Base-by-base conservation (phyloP, 2,329 filamentous ascomycete genomes). In the Calonectria pseudoreteaudii region DNA sequence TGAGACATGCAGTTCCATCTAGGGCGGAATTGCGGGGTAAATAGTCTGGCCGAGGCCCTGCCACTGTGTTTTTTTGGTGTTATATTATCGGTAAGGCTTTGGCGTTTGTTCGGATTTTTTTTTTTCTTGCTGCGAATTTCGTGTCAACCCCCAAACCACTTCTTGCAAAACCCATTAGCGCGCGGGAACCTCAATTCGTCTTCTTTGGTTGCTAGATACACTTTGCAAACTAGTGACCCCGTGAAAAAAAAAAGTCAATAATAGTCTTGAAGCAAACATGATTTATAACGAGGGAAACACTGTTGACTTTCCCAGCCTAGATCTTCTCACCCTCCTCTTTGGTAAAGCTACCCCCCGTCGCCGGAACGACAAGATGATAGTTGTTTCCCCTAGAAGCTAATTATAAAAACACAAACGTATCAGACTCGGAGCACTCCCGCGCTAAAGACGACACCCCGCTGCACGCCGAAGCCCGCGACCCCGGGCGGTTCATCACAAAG, bases 401-500 rank as follows among this genome's bases (percentile, higher is more conserved):
- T 13, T 60, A 14, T 41, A 8, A 36, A 36, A 36, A 9, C 14
- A 38, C 31, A 34, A 34, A 11, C 36, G 60, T 14, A 23, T 56
- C 64, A 87, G 87, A 88, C 20, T 85, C 82, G 20, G 73, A 84
- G 34, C 73, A 80, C 5, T 81, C 80, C 50, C 75, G 74, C 1
- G 80, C 83, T 16, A 78, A 86, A 28, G 87, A 90, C 58, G 85
- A 90, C 66, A 89, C 88, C 0, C 78, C 88, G 3, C 82, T 93
- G 5, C 90, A 93, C 79, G 85, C 87, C 53, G 90, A 92, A 76
- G 91, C 92, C 0, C 86, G 86, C 8, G 85, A 92, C 65, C 89
- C 91, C 0, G 84, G 83, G n/a, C 86, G 88, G 66, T 79, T 81
- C 68, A 82, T 93, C 70, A 93, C 88, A 60, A 92, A 90, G 79